Percentiles rank a stretch among this genome's conserved stretches.
phyloP scores from a whole-genome alignment of 768 basidiomycete genomes.

The Boletales sp. region DNA sequence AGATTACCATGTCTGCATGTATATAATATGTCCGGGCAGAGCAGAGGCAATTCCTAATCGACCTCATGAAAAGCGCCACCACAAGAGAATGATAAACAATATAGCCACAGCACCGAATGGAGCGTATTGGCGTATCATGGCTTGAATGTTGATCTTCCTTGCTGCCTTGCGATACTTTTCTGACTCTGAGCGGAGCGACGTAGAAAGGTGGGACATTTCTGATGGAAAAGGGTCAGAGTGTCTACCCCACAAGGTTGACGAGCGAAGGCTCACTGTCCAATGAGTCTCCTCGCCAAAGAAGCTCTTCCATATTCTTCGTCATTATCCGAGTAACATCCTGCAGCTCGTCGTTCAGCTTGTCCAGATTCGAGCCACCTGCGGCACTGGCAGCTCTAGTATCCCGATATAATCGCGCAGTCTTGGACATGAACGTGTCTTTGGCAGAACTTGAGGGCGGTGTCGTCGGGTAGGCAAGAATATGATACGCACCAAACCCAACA shows the following conservation, averaged over 20 bases:
- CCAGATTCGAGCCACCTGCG: conserved; percentile 62
- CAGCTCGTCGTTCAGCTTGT: conserved; percentile 90
- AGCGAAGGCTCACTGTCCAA: conserved; percentile 68
- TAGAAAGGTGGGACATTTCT: conserved; percentile 98
- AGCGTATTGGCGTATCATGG: conserved; percentile 94
- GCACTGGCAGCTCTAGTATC: conserved; percentile 87
- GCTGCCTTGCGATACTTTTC: conserved; percentile 97
- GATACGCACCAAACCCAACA: conserved; percentile 84
- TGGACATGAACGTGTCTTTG: conserved; percentile 97
- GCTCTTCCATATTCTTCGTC: conserved; percentile 99
- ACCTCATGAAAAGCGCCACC: conserved; percentile 70
- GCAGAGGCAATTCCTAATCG: conserved; percentile 6
- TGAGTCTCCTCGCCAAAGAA: conserved; percentile 96
- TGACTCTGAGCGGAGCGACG: conserved; percentile 90
- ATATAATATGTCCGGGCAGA: conserved; percentile 21
- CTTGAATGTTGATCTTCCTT: conserved; percentile 88
- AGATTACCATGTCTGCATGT: conserved; percentile 24
- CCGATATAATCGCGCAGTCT: conserved; percentile 91
- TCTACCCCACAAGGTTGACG: background rate
- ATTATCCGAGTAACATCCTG: conserved; percentile 99
- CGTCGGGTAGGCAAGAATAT: background rate
- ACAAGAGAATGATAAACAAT: conserved; percentile 72
- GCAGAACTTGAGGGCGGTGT: conserved; percentile 2
- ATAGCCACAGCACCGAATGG: conserved; percentile 82
- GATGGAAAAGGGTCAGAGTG: background rate